Base-by-base conservation (phyloP, 345 rosid genomes). In the Kandelia obovata region DNA sequence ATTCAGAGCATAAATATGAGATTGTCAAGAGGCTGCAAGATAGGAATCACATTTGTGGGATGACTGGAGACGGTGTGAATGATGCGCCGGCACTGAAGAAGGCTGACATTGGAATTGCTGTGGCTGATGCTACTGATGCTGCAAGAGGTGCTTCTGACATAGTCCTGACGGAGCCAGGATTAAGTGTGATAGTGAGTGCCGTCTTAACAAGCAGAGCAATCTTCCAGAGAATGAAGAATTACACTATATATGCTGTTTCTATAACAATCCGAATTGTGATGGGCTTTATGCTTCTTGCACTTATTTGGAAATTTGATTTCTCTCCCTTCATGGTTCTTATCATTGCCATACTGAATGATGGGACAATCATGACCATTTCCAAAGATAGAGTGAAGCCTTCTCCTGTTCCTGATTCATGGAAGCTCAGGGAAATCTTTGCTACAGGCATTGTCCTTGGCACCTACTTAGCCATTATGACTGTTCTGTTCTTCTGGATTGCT, bases 1-100 rank as follows among this genome's bases (percentile, higher is more conserved):
- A 59, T 71, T 31, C 70, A 89, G 98, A 93, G 80, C 98, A 93
- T 83, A 93, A 93, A 73, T 93, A 91, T 56, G 96, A 91, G 86
- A 93, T 93, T 57, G 98, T 93, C 69, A 89, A 81, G 87, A 85
- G 87, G 78, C 87, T 94, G 30, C 97, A 94, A 71, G 88, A 80
- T 7, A 85, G 78, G 89, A 91, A 94, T 63, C 97, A 94, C 71
- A 91, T 94, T 19, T 91, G 97, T 62, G 98, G 98, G 51, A 94
- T 94, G 97, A 94, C 97, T 23, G 98, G 98, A 73, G 96, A 94
- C 69, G 96, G 98, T 32, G 98, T 94, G 68, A 94, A 94, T 75
- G 98, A 93, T 80, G 98, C 98, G 2, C 97, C 98, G 1, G 98
- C 98, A 53, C 75, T 93, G 47, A 94, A 91, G 87, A 94, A 75